phyloP scores from a whole-genome alignment of 2,329 filamentous ascomycete species.

The Aspergillus transmontanensis region DNA sequence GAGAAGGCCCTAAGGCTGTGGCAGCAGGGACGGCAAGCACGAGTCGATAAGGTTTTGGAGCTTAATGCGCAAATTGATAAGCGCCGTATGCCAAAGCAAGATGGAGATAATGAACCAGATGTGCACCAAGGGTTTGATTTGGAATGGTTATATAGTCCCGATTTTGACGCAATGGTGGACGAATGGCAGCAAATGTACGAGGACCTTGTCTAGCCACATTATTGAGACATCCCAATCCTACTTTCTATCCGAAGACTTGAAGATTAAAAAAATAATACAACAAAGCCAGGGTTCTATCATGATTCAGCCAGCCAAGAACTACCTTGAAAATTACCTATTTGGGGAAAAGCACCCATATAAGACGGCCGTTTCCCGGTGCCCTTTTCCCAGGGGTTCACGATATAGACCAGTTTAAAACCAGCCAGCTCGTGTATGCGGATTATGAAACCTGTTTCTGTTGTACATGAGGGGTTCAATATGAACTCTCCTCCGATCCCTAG shows the following conservation, averaged over 20 bases:
- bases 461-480: background rate
- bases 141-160: conserved; percentile 48
- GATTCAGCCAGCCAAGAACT: too few relatives aligned
- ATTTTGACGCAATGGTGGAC: conserved; percentile 41
- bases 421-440: background rate
- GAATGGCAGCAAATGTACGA: conserved; percentile 23
- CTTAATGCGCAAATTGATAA: conserved; percentile 54
- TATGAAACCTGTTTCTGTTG: background rate
- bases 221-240: too few relatives aligned
- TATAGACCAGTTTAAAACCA: background rate
- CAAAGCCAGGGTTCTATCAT: too few relatives aligned
- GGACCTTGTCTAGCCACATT: background rate
- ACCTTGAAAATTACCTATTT: too few relatives aligned
- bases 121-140: conserved; percentile 36
- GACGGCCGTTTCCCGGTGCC: background rate
- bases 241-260: too few relatives aligned
- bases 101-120: conserved; percentile 14
- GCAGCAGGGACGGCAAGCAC: conserved; percentile 52
- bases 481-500: too few relatives aligned
- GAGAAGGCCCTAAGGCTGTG: conserved; percentile 43
- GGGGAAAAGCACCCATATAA: too few relatives aligned
- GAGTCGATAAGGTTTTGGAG: conserved; percentile 51
- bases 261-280: too few relatives aligned
- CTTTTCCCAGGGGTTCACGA: too few relatives aligned
- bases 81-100: conserved; percentile 45